Percentiles rank a stretch among this genome's conserved stretches.
Evolutionary conservation across 257 asterid genomes (phyloP).

Genomic region (Voacanga thouarsii): DNA sequence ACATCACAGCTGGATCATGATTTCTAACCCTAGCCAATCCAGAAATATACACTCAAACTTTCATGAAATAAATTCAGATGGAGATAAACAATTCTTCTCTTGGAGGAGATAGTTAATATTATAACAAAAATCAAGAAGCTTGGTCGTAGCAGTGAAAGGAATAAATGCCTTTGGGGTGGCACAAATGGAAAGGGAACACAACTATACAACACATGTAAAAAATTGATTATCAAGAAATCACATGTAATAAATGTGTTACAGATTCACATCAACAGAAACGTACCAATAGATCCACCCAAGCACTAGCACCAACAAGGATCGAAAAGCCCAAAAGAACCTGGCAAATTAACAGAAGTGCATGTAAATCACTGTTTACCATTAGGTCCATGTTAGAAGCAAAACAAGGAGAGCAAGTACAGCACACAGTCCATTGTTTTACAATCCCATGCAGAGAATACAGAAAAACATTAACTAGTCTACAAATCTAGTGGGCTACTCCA

Average conservation of each 20-base stretch:
- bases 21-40: not conserved
- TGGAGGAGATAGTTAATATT: not conserved
- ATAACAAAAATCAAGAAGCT: not conserved
- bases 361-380: not conserved
- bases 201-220: not conserved
- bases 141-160: not conserved
- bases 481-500: not conserved
- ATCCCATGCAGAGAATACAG: not conserved
- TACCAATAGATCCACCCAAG: conserved; percentile 99
- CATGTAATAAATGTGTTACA: not conserved
- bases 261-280: conserved; percentile 14
- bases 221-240: not conserved
- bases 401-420: not conserved
- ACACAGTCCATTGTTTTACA: not conserved
- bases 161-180: not conserved
- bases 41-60: not conserved
- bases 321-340: conserved; percentile 98
- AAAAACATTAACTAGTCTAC: not conserved
- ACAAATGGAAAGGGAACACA: not conserved
- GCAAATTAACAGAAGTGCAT: conserved; percentile 9
- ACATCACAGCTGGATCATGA: not conserved
- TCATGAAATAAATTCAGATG: not conserved
- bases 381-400: not conserved
- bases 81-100: not conserved
- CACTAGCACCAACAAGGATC: conserved; percentile 96